phyloP scores from a whole-genome alignment of 169 alveolate species.

The Plasmodium chabaudi region DNA sequence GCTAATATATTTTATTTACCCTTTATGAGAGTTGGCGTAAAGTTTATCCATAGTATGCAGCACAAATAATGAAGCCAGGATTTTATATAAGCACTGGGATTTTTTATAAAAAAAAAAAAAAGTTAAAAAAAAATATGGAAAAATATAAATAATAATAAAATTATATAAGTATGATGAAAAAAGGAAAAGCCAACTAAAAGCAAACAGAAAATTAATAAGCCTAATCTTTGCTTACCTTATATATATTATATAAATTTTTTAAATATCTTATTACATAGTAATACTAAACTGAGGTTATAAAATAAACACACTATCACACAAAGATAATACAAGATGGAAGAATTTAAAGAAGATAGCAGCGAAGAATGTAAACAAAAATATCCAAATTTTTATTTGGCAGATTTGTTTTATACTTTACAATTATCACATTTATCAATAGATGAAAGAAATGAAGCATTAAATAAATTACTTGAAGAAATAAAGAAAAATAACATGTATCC shows the following conservation, averaged over 20 bases:
- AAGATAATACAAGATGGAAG: conserved; percentile 24
- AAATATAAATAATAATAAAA: not conserved
- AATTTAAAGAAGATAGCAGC: conserved; percentile 30
- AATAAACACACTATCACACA: no score
- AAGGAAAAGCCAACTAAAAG: no score
- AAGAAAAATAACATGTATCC: conserved; percentile 80
- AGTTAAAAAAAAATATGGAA: not conserved
- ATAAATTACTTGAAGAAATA: conserved; percentile 40
- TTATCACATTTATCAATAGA: conserved; percentile 43
- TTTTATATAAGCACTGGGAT: not conserved
- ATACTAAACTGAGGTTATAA: not conserved
- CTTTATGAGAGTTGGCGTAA: no score
- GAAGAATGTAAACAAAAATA: conserved; percentile 57
- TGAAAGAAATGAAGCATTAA: conserved; percentile 48
- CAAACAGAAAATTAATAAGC: no score
- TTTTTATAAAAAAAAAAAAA: not conserved
- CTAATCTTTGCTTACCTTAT: no score
- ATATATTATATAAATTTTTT: no score
- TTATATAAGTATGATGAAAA: no score
- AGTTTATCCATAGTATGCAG: no score
- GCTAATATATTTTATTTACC: no score
- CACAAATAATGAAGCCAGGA: no score
- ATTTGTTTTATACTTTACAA: conserved; percentile 53
- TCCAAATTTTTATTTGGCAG: conserved; percentile 61
- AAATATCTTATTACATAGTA: no score